Conservation (phyloP, 2,329 filamentous ascomycete species). For the Pseudogymnoascus destructans region DNA sequence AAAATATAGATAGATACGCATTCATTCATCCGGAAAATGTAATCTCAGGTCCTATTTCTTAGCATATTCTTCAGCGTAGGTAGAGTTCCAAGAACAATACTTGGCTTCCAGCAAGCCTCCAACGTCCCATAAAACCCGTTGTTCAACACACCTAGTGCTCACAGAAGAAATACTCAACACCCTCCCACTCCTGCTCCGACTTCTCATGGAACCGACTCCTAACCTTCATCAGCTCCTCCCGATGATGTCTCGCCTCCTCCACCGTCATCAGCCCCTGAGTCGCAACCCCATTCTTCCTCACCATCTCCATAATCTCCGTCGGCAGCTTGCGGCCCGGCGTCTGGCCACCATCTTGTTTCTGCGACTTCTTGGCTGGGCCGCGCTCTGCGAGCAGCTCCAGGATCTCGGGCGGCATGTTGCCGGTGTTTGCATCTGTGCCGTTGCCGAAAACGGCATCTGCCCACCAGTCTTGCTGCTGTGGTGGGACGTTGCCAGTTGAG, state of each 20-base stretch:
- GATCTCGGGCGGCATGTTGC: conserved; percentile 24
- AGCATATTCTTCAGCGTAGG: neutral
- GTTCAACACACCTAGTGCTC: neutral
- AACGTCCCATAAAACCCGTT: neutral
- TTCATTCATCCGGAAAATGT: neutral
- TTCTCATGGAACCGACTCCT: neutral
- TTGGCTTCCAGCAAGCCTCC: neutral
- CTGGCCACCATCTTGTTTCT: neutral
- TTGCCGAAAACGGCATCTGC: conserved; percentile 16
- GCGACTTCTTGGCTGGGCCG: conserved; percentile 15
- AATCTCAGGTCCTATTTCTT: neutral
- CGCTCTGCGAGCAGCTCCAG: conserved; percentile 17
- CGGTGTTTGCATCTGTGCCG: conserved; percentile 13
- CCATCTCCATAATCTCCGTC: conserved; percentile 10
- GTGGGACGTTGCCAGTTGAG: conserved; percentile 38
- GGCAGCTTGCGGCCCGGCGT: conserved; percentile 9
- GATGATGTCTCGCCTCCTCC: neutral
- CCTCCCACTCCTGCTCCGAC: neutral
- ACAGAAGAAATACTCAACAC: neutral
- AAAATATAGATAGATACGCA: neutral
- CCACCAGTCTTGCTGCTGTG: conserved; percentile 37
- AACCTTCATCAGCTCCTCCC: conserved; percentile 5
- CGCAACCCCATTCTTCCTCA: neutral
- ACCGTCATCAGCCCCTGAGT: conserved; percentile 1
- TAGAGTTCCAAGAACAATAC: neutral